Base-by-base conservation (phyloP, 495 filamentous ascomycete species). In the Neurospora sp. region DNA sequence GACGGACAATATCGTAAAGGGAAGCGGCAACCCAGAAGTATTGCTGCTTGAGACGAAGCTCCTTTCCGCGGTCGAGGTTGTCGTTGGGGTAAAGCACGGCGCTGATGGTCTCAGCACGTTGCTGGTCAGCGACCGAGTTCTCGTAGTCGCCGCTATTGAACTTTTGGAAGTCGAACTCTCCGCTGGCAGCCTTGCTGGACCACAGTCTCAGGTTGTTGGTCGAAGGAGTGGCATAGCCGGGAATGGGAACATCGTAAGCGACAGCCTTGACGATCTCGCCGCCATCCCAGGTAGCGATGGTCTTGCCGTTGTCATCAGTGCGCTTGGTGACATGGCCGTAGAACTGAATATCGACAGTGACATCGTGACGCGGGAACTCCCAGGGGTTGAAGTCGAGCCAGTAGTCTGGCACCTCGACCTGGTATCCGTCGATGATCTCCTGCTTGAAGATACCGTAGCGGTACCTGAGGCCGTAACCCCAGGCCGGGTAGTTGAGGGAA, bases 11-110 rank as follows among this genome's bases (percentile, higher is more conserved):
- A 77, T 99, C 96, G 78, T 90, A 93, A 7, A 99, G 85, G 17
- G 96, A 98, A 8, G 96, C 96, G 69, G 96, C 94, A 82, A 97
- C 97, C 96, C 96, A 99, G 85, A 99, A 99, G 86, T 99, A 99
- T 81, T 99, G 96, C 80, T 99, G 96, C 87, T 98, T 99, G 78
- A 99, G 84, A 70, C 96, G 92, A 71, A 99, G 91, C 83, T 99
- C 96, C 82, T 99, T 99, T 70, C 96, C 96, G 73, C 93, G 90
- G 71, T 97, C 95, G 39, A 99, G 87, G 80, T 97, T 98, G 79
- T 99, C 96, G 79, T 99, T 99, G 7, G 96, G 96, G 77, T 99
- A 99, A 27, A 99, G 84, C 40, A 99, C 96, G 12, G 96, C 96
- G 44, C 94, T 97, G 81, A 99, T 98, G 59, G 96, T 98, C 84